Base-by-base conservation (phyloP, 805 yeast species). In the Candida taoyuanica region DNA sequence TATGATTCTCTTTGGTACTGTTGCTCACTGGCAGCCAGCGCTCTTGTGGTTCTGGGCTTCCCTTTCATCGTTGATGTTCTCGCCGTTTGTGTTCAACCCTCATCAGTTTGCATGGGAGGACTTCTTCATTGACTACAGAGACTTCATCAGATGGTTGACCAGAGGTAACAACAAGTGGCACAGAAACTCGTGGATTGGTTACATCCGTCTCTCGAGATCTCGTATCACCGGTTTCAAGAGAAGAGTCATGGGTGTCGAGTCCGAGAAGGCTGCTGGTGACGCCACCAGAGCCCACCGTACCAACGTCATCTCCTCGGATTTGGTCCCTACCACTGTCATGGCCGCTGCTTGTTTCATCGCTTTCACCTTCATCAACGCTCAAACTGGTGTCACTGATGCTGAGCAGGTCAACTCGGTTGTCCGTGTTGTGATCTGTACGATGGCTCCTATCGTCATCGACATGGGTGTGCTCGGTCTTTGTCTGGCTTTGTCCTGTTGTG, bases 1-100 rank as follows among this genome's bases (percentile, higher is more conserved):
- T 59, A 76, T 83, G 72, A 70, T 83, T 47, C 61, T 81, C 44
- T 81, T 81, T 46, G 87, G 85, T 56, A 74, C 88, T 15, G 77
- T 78, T 52, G 73, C 88, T 20, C 79, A 78, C 56, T 84, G 98
- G 98, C 94, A 86, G 66, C 83, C 96, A 17, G 85, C 97, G 30
- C 71, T 93, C 53, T 65, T 91, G 47, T 93, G 97, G 96, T 93
- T 93, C 78, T 93, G 98, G 97, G 82, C 93, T 43, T 83, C 95
- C 15, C 70, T 88, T 52, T 72, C 88, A 33, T 85, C 98, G 3
- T 73, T 93, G 67, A 74, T 87, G 67, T 77, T 87, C 52, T 82
- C 98, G 34, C 98, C 98, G 56, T 88, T 91, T 63, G 59, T 93
- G 44, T 93, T 87, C 78, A 93, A 93, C 68, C 98, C 98, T 33